phyloP scores from a whole-genome alignment of 1,284 basidiomycete genomes.

The Inonotus hispidus region DNA sequence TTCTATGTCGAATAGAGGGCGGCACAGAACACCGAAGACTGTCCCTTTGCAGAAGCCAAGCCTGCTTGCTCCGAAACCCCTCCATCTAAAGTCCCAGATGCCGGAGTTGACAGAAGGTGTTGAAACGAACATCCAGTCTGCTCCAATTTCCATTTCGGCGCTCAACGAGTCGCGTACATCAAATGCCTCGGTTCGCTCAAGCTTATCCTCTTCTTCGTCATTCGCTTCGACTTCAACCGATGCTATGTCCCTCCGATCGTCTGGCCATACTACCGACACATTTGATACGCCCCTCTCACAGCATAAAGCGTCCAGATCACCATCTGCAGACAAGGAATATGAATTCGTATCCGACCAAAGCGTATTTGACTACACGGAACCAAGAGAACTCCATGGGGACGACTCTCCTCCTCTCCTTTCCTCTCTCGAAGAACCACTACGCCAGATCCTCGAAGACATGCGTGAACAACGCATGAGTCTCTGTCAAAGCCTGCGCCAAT shows the following conservation, averaged over 20 bases:
- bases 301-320: not conserved
- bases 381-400: slow-evolving; percentile 49
- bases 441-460: slow-evolving; percentile 80
- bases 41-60: slow-evolving; percentile 8
- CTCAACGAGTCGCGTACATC: not conserved
- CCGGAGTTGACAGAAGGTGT: slow-evolving; percentile 9
- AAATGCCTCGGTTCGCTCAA: not conserved
- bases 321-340: not conserved
- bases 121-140: not conserved
- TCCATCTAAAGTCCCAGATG: slow-evolving; percentile 3
- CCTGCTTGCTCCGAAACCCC: slow-evolving; percentile 14
- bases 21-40: not conserved
- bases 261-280: slow-evolving; percentile 6
- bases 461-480: slow-evolving; percentile 88
- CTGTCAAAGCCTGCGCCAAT: slow-evolving; percentile 85
- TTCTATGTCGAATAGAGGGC: not conserved
- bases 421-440: slow-evolving; percentile 66
- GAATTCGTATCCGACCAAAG: slow-evolving; percentile 19
- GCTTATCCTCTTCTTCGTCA: not conserved
- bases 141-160: not conserved
- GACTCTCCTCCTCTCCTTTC: slow-evolving; percentile 55
- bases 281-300: slow-evolving; percentile 9
- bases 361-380: slow-evolving; percentile 47
- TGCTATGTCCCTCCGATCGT: not conserved
- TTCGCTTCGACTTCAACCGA: slow-evolving; percentile 14